Evolutionary conservation across 176 grass and related monocot genomes (phyloP).

Genomic region (Carex myosuroides): DNA sequence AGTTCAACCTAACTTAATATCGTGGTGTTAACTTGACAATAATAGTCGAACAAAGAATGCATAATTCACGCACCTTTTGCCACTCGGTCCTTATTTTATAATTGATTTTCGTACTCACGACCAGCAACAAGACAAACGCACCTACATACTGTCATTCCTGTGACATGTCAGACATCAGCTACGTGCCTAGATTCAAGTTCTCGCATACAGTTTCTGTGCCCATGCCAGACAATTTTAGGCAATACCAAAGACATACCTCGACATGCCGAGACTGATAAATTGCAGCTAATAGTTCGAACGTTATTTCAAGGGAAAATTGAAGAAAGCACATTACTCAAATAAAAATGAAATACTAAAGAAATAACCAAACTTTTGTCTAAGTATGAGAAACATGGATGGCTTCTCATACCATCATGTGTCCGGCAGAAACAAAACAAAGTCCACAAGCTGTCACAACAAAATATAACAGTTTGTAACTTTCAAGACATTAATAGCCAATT

Average conservation of each 20-base stretch:
- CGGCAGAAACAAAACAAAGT: conserved; percentile 10
- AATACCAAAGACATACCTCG: background rate
- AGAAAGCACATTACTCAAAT: background rate
- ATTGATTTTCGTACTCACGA: too few species aligned
- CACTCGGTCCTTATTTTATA: too few species aligned
- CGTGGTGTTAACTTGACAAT: too few species aligned
- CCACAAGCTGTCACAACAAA: background rate
- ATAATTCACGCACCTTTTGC: too few species aligned
- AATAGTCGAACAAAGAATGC: too few species aligned
- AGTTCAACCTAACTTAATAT: too few species aligned
- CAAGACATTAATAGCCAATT: background rate
- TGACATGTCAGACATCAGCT: too few species aligned
- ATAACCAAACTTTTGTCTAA: background rate
- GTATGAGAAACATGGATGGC: background rate
- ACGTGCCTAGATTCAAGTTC: too few species aligned
- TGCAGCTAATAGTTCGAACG: background rate
- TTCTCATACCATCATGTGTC: background rate
- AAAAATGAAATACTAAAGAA: background rate
- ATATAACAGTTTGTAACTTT: conserved; percentile 6
- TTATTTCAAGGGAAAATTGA: background rate
- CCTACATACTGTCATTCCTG: too few species aligned
- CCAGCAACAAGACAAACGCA: too few species aligned
- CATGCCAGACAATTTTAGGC: too few species aligned
- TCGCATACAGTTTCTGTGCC: too few species aligned
- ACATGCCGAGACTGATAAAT: background rate